Percentiles rank a stretch among this genome's conserved stretches.
Conservation (phyloP, 108 stramenopile genomes). For the Stephanodiscus minutulus region DNA sequence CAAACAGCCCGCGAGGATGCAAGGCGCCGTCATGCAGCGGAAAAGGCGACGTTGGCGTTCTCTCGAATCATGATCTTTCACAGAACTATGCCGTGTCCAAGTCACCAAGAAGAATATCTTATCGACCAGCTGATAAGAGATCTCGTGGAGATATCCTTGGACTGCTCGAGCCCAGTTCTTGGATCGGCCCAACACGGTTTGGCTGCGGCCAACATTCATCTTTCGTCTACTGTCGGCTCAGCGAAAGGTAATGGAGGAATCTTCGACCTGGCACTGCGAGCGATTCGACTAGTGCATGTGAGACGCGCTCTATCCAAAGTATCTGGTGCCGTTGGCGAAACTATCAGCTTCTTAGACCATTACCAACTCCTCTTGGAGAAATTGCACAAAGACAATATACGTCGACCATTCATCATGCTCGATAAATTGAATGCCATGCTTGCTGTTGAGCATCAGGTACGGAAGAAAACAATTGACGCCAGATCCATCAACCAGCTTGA, state of each 20-base stretch:
- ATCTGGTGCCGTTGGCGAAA: neutral
- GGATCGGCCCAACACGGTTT: constrained; percentile 3
- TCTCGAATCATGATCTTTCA: constrained; percentile 30
- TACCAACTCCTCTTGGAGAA: constrained; percentile 32
- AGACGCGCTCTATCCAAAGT: constrained; percentile 20
- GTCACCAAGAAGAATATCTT: constrained; percentile 28
- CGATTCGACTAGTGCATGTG: constrained; percentile 33
- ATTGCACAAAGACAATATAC: constrained; percentile 18
- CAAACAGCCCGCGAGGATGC: constrained; percentile 22
- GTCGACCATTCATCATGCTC: constrained; percentile 30
- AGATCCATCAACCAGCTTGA: constrained; percentile 7
- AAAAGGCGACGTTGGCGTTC: constrained; percentile 40
- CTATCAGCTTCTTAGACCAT: neutral
- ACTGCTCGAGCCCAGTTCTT: constrained; percentile 7
- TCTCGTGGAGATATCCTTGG: constrained; percentile 29
- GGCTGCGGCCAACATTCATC: constrained; percentile 1
- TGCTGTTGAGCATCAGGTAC: constrained; percentile 20
- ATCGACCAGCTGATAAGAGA: constrained; percentile 35
- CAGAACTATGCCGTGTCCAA: constrained; percentile 24
- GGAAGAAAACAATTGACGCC: neutral
- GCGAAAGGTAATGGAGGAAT: constrained; percentile 14
- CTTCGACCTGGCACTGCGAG: constrained; percentile 27
- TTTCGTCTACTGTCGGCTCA: constrained; percentile 2
- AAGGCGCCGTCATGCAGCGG: constrained; percentile 25
- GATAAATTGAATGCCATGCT: constrained; percentile 43